Percentiles rank a stretch among this genome's conserved stretches.
phyloP scores from a whole-genome alignment of 352 stramenopile genomes.

The Pythium monospermum region DNA sequence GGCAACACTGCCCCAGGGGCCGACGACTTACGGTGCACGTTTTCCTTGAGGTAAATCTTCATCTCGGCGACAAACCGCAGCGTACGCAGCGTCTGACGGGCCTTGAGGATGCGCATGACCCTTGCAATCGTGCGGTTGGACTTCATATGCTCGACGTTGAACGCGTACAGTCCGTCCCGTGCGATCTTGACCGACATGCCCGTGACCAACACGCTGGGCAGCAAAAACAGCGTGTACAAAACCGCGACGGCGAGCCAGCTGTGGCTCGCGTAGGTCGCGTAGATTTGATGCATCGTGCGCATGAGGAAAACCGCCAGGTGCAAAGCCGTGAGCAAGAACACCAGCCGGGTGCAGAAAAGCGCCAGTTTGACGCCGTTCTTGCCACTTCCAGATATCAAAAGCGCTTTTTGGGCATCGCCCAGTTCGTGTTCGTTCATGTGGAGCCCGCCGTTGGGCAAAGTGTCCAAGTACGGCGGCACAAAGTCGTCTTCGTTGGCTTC shows the following conservation, averaged over 20 bases:
- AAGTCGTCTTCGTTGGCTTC: slow-evolving; percentile 29
- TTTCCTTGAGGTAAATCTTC: slow-evolving; percentile 72
- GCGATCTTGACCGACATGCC: slow-evolving; percentile 62
- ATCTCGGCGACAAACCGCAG: slow-evolving; percentile 76
- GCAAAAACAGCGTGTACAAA: slow-evolving; percentile 40
- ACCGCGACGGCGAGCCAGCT: slow-evolving; percentile 20
- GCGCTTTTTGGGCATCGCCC: slow-evolving; percentile 27
- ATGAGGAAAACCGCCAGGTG: slow-evolving; percentile 63
- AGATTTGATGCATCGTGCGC: slow-evolving; percentile 39
- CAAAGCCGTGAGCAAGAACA: slow-evolving; percentile 70
- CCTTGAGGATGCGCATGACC: slow-evolving; percentile 57
- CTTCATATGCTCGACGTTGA: slow-evolving; percentile 79
- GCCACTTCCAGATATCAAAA: slow-evolving; percentile 32
- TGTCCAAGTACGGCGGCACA: slow-evolving; percentile 45
- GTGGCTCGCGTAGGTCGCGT: slow-evolving; percentile 12
- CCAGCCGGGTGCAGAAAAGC: slow-evolving; percentile 60
- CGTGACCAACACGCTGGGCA: slow-evolving; percentile 54
- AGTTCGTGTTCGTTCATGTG: slow-evolving; percentile 41
- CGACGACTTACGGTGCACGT: slow-evolving; percentile 24
- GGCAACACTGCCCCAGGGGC: slow-evolving; percentile 12
- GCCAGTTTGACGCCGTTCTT: slow-evolving; percentile 53
- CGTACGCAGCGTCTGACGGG: slow-evolving; percentile 62
- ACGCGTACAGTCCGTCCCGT: slow-evolving; percentile 57
- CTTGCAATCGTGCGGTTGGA: slow-evolving; percentile 52
- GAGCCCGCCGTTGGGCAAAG: slow-evolving; percentile 28